phyloP scores from a whole-genome alignment of 2,329 filamentous ascomycete species.

The Penicillium sp. region DNA sequence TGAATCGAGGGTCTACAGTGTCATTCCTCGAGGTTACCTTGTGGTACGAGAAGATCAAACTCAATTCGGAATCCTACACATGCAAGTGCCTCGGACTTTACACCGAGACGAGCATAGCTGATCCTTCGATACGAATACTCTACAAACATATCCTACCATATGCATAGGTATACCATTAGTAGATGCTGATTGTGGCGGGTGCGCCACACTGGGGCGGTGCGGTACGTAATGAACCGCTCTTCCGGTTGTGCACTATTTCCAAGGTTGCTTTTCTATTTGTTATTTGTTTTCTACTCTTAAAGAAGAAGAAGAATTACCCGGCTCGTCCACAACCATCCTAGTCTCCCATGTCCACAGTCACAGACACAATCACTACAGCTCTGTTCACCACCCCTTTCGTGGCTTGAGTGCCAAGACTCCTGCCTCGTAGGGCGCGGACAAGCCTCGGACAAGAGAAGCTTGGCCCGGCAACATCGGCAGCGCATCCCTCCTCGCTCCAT shows the following conservation, averaged over 20 bases:
- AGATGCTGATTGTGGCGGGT: no score
- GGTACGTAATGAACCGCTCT: not conserved
- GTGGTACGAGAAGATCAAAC: not conserved
- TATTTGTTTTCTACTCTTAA: no score
- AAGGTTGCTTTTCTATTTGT: no score
- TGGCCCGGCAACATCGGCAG: constrained; percentile 17
- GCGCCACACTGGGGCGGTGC: not conserved
- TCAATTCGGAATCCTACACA: not conserved
- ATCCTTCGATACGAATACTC: no score
- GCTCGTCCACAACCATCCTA: no score
- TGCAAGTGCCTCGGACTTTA: not conserved
- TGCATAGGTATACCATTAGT: not conserved
- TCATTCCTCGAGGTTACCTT: not conserved
- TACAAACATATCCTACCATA: no score
- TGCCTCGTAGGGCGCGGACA: constrained; percentile 29
- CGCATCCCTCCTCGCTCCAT: constrained; percentile 1
- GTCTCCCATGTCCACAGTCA: no score
- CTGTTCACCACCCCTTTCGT: constrained; percentile 21
- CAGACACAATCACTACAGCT: not conserved
- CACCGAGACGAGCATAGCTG: no score
- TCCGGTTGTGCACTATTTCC: no score
- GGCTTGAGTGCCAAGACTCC: constrained; percentile 17
- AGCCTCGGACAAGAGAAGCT: constrained; percentile 33
- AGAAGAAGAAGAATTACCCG: no score
- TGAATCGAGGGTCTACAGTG: not conserved